Conservation (phyloP, 1,139 yeast species). For the Kodamaea arcana region DNA sequence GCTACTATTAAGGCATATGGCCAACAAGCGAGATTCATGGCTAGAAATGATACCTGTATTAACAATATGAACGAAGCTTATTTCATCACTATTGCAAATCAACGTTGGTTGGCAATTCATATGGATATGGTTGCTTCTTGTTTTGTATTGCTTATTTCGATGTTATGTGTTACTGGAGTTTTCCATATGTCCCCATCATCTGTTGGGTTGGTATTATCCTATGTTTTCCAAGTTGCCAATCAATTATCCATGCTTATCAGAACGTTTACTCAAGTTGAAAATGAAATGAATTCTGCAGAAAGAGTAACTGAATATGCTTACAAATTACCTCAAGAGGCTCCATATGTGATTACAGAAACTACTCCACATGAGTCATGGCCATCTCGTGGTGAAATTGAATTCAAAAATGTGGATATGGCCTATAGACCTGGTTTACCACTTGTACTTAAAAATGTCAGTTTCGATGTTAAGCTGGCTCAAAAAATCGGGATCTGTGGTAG, state of each 20-base stretch:
- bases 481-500: constrained; percentile 76
- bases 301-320: constrained; percentile 68
- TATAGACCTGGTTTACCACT: constrained; percentile 76
- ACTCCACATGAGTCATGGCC: constrained; percentile 51
- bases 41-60: constrained; percentile 45
- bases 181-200: constrained; percentile 62
- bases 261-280: constrained; percentile 66
- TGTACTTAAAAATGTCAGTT: constrained; percentile 55
- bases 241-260: constrained; percentile 46
- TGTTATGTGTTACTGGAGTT: constrained; percentile 61
- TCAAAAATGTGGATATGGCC: constrained; percentile 56
- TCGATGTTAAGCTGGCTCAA: constrained; percentile 48
- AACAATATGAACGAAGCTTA: constrained; percentile 72
- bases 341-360: constrained; percentile 40
- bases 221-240: constrained; percentile 49
- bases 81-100: constrained; percentile 61
- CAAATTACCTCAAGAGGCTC: constrained; percentile 36
- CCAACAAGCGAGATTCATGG: constrained; percentile 45
- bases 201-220: constrained; percentile 67
- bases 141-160: constrained; percentile 43
- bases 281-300: constrained; percentile 84
- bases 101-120: constrained; percentile 73
- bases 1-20: constrained; percentile 64
- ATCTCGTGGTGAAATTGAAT: constrained; percentile 45
- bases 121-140: constrained; percentile 45